A percentile compares a stretch with the other conserved stretches of the same genome.
Evolutionary conservation across 176 grass and related monocot species (phyloP).

Genomic region (Miscanthus lutarioriparius): DNA sequence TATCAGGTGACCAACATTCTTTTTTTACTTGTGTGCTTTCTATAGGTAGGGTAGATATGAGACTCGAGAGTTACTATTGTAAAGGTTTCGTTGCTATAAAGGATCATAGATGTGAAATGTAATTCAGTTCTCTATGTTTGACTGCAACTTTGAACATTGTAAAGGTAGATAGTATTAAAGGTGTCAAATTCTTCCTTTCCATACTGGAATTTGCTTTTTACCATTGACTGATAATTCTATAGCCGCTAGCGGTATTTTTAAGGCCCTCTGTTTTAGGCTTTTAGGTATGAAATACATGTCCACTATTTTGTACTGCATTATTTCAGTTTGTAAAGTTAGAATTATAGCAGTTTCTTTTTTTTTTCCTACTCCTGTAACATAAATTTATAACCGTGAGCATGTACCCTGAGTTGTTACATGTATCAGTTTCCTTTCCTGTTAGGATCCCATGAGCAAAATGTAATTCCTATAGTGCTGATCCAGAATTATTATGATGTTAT

Average conservation of each 20-base stretch:
- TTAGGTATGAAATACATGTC: background rate
- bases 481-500: background rate
- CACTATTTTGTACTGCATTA: background rate
- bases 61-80: background rate
- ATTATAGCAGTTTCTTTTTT: background rate
- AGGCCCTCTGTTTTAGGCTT: background rate
- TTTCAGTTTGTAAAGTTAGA: background rate
- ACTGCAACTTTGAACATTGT: background rate
- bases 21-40: background rate
- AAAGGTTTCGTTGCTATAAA: background rate
- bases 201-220: background rate
- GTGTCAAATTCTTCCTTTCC: background rate
- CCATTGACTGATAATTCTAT: background rate
- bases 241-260: background rate
- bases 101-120: constrained; percentile 12
- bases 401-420: background rate
- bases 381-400: background rate
- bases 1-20: constrained; percentile 13
- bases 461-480: background rate
- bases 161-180: background rate
- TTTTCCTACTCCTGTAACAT: background rate
- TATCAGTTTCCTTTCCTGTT: background rate
- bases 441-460: background rate
- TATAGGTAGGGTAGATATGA: background rate
- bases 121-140: constrained; percentile 6